Evolutionary conservation across 129 eudicot genomes (phyloP).

Genomic region (Sambucus nigra): DNA sequence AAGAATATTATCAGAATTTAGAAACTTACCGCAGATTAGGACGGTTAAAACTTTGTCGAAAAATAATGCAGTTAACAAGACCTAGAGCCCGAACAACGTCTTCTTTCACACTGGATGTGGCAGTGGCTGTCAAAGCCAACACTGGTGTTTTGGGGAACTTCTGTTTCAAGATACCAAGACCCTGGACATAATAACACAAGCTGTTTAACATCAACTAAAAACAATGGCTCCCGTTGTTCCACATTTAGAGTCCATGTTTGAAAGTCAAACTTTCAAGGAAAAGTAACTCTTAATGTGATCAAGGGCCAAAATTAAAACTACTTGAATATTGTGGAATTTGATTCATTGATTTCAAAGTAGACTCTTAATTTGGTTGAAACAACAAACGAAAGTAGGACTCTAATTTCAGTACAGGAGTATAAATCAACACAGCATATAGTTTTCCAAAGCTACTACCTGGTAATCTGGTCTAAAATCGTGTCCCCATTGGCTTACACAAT

Average conservation of each 20-base stretch:
- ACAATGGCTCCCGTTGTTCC: too few relatives aligned
- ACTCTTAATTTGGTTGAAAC: too few relatives aligned
- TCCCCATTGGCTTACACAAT: slow-evolving; percentile 99
- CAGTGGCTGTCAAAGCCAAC: slow-evolving; percentile 97
- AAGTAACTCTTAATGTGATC: too few relatives aligned
- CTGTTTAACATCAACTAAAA: slow-evolving; percentile 10
- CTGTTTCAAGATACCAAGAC: slow-evolving; percentile 96
- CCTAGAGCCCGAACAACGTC: slow-evolving; percentile 99
- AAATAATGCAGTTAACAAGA: slow-evolving; percentile 77
- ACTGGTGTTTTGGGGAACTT: slow-evolving; percentile 88
- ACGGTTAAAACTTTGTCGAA: slow-evolving; percentile 96
- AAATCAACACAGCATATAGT: slow-evolving; percentile 11
- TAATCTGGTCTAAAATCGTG: slow-evolving; percentile 99
- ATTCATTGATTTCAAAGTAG: too few relatives aligned
- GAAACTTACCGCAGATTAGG: slow-evolving; percentile 63
- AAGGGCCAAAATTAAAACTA: too few relatives aligned
- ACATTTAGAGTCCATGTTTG: too few relatives aligned
- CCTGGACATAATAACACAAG: slow-evolving; percentile 34
- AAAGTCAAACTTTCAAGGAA: too few relatives aligned
- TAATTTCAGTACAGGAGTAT: background rate
- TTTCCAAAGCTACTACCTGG: slow-evolving; percentile 48
- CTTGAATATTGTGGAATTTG: too few relatives aligned
- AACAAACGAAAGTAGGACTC: too few relatives aligned
- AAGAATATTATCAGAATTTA: slow-evolving; percentile 3
- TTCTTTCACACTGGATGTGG: slow-evolving; percentile 90